These are phyloP conservation scores for Lentinula edodes DNA, from an alignment of 768 basidiomycete species.

Conservation along the genomic window DNA sequence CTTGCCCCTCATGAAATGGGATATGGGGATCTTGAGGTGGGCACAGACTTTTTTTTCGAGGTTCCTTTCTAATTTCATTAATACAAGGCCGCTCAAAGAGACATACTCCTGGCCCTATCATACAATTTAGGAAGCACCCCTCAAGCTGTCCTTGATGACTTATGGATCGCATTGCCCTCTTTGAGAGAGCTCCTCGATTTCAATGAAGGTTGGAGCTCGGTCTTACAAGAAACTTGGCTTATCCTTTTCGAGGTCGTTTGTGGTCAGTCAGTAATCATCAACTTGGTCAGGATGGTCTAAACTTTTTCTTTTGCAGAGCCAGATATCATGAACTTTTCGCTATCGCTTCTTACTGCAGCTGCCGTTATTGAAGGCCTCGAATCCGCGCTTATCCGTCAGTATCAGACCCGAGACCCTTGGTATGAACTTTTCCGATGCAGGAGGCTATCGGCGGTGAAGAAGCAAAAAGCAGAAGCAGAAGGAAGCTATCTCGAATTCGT, in stretches of 20 bases:
- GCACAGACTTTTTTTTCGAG: neutral
- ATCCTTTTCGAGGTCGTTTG: conserved; percentile 36
- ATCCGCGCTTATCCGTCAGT: conserved; percentile 29
- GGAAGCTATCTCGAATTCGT: neutral
- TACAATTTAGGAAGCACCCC: conserved; percentile 49
- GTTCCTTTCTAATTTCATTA: conserved; percentile 1
- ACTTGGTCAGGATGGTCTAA: neutral
- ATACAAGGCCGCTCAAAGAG: conserved; percentile 48
- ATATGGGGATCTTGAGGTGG: conserved; percentile 51
- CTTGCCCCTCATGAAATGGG: conserved; percentile 43
- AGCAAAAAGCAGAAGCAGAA: neutral
- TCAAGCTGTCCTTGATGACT: conserved; percentile 51
- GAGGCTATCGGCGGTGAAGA: neutral
- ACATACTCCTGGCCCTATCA: conserved; percentile 41
- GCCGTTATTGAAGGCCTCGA: conserved; percentile 44
- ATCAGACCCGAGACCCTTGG: conserved; percentile 28
- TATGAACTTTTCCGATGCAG: neutral
- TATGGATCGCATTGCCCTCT: conserved; percentile 52
- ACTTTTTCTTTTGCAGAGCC: conserved; percentile 31
- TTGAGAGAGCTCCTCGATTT: conserved; percentile 34
- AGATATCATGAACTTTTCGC: conserved; percentile 45
- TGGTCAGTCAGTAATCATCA: conserved; percentile 24
- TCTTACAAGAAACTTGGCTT: conserved; percentile 44
- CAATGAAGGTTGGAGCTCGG: conserved; percentile 38
- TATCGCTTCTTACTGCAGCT: conserved; percentile 49